Percentiles rank a stretch among this genome's conserved stretches.
These are phyloP conservation scores for Toxicodendron radicans DNA, from an alignment of 345 rosid genomes.

Conservation along the genomic window DNA sequence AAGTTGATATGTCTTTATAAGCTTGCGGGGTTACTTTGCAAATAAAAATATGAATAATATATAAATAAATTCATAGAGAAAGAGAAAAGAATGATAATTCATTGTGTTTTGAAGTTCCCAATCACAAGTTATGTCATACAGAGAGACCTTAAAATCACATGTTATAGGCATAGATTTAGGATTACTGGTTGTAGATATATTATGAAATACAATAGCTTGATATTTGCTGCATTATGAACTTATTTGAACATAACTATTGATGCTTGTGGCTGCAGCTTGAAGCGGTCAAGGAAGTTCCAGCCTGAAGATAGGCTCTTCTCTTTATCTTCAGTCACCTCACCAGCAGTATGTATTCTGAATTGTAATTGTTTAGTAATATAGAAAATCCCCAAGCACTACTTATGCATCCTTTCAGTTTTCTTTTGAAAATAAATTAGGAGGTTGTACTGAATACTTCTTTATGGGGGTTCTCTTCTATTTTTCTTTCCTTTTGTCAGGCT, in stretches of 20 bases:
- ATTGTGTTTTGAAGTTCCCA: not conserved
- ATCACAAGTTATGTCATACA: not conserved
- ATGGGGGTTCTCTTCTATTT: not conserved
- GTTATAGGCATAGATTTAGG: not conserved
- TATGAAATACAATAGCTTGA: not conserved
- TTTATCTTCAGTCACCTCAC: conserved; percentile 88
- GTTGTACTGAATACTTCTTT: not conserved
- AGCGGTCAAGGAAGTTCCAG: conserved; percentile 95
- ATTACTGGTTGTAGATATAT: not conserved
- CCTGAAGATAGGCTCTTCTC: conserved; percentile 96
- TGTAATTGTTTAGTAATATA: not conserved
- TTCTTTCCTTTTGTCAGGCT: conserved; percentile 43
- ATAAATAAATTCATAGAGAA: not conserved
- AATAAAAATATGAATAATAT: not conserved
- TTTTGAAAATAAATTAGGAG: not conserved
- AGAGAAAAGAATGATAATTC: not conserved
- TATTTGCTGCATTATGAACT: not conserved
- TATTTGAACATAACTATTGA: conserved; percentile 1
- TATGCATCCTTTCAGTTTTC: not conserved
- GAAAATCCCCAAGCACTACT: not conserved
- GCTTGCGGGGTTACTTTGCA: not conserved
- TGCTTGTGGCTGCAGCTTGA: conserved; percentile 55
- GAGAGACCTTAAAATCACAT: not conserved
- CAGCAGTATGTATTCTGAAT: conserved; percentile 60
- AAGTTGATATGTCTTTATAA: not conserved